phyloP scores from a whole-genome alignment of 129 eudicot species.

The Flaveria trinervia region DNA sequence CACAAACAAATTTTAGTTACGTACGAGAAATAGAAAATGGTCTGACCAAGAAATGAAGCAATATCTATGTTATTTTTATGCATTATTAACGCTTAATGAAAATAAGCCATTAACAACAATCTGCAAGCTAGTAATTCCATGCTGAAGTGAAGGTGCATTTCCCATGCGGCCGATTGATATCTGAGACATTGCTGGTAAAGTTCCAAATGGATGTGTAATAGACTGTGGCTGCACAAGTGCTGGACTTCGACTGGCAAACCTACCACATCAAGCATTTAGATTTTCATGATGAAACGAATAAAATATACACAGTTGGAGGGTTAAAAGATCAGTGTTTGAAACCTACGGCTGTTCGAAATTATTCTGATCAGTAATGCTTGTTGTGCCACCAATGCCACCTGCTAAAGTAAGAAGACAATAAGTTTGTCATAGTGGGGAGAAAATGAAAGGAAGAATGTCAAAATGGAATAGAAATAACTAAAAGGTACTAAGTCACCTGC shows the following conservation, averaged over 20 bases:
- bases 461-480: neutral
- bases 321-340: slow-evolving; percentile 1
- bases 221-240: slow-evolving; percentile 57
- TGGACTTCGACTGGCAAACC: slow-evolving; percentile 60
- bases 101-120: no score
- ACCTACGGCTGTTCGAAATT: slow-evolving; percentile 71
- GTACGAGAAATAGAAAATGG: no score
- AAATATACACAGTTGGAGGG: neutral
- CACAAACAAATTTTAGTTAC: no score
- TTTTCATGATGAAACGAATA: neutral
- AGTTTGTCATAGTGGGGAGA: neutral
- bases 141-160: slow-evolving; percentile 81
- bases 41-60: no score
- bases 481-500: neutral
- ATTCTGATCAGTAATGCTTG: slow-evolving; percentile 65
- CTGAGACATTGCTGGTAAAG: slow-evolving; percentile 92
- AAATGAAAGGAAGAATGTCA: neutral
- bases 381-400: slow-evolving; percentile 62
- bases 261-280: slow-evolving; percentile 27
- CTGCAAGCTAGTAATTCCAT: slow-evolving; percentile 91
- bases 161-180: slow-evolving; percentile 84
- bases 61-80: no score
- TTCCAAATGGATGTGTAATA: slow-evolving; percentile 89
- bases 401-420: neutral
- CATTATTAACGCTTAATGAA: no score